A percentile compares a stretch with the other conserved stretches of the same genome.
Evolutionary conservation across 495 filamentous ascomycete genomes (phyloP).

Genomic region (Penicillium verhagenii): DNA sequence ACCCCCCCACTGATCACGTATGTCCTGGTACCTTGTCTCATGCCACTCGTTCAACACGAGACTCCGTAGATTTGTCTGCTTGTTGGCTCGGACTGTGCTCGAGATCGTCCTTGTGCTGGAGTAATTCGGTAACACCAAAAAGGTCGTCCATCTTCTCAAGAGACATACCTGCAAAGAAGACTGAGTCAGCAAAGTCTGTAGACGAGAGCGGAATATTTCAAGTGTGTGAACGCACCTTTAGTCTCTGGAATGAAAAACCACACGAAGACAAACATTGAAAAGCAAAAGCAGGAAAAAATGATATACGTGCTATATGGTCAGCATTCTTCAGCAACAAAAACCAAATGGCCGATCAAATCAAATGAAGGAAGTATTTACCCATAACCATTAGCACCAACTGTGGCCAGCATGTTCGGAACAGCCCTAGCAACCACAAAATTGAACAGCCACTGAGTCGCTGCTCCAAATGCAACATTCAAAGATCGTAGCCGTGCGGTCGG

Average conservation of each 20-base stretch:
- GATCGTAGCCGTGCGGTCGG: conserved; percentile 65
- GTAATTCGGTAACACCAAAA: conserved; percentile 47
- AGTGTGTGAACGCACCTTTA: conserved; percentile 51
- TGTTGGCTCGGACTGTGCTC: not conserved
- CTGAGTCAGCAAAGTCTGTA: not conserved
- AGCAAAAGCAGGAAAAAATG: conserved; percentile 57
- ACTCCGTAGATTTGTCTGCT: conserved; percentile 7
- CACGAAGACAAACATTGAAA: conserved; percentile 64
- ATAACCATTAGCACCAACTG: conserved; percentile 61
- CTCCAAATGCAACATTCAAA: conserved; percentile 64
- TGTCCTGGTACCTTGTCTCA: too few relatives aligned
- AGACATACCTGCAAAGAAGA: conserved; percentile 29
- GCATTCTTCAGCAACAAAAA: conserved; percentile 19
- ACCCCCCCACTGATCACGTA: too few relatives aligned
- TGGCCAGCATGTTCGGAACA: conserved; percentile 48
- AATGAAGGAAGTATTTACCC: conserved; percentile 30
- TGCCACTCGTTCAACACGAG: not conserved
- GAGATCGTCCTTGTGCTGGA: conserved; percentile 15
- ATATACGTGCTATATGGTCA: conserved; percentile 31
- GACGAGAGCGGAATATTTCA: not conserved
- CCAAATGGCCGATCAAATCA: conserved; percentile 29
- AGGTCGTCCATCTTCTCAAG: conserved; percentile 52
- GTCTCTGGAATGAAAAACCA: conserved; percentile 75
- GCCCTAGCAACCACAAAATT: conserved; percentile 42
- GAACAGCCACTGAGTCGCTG: conserved; percentile 60